Base-by-base conservation (phyloP, 768 basidiomycete species). In the Leccinum variicolor region DNA sequence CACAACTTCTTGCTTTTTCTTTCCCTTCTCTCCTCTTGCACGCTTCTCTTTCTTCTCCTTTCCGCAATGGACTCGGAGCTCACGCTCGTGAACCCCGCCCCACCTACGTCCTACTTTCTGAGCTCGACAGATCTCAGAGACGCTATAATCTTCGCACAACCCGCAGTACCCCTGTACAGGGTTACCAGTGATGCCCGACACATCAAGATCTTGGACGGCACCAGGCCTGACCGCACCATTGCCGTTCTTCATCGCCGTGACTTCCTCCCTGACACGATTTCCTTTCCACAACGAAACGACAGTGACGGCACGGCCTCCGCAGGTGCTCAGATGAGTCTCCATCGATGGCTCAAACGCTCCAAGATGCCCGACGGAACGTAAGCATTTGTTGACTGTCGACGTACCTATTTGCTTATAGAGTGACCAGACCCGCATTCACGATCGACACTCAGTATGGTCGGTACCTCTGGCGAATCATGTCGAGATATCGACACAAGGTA, bases 61-160 rank as follows among this genome's bases (percentile, higher is more conserved):
- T 15, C 47, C n/a, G 14, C 19, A 50, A 73, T 72, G 70, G 68
- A 71, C 52, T 72, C 70, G 11, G 15, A 64, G 14, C 11, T 56
- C 47, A 72, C 70, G 1, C 72, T 72, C 46, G 72, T 72, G 14
- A 61, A 52, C 36, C 50, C 55, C 10, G 3, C 53, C 7, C 68
- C 68, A 19, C 70, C 72, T 23, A 73, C 66, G 13, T 1, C 53
- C 41, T 73, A 73, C 61, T 72, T 60, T 41, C 29, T 72, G 36
- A 70, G 66, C 52, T 62, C 59, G 11, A 34, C 59, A 3, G 58
- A 60, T 48, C 57, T 60, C 39, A 62, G 49, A 19, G 60, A 72
- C 23, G 43, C 62, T 3, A 54, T 62, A 6, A 51, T 72, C 47
- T 72, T 55, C 11, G 51, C 68, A 0, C 49, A 45, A 2, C 63